phyloP scores from a whole-genome alignment of 1,284 basidiomycete species.

The Irpex lacteus region DNA sequence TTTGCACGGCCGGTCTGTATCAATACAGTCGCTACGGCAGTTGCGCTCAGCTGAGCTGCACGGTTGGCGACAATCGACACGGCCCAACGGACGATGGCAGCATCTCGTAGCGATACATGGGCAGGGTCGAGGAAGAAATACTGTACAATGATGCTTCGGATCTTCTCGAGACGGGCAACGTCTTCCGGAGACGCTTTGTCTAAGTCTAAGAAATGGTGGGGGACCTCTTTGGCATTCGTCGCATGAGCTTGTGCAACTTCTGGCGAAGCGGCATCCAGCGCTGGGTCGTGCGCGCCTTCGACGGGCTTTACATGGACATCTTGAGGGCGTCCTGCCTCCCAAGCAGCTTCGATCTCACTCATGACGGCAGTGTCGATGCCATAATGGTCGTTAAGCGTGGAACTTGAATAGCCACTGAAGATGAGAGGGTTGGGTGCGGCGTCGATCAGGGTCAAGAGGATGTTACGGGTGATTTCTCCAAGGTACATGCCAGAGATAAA shows the following conservation, averaged over 20 bases:
- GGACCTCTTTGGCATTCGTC: constrained; percentile 12
- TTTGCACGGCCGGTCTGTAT: constrained; percentile 73
- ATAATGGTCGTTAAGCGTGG: constrained; percentile 83
- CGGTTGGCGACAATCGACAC: constrained; percentile 77
- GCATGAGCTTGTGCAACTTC: neutral
- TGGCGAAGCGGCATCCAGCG: neutral
- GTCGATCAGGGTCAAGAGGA: constrained; percentile 87
- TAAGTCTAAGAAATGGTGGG: constrained; percentile 26
- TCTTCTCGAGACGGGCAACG: constrained; percentile 40
- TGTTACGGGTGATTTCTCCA: constrained; percentile 88
- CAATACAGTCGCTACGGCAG: constrained; percentile 84
- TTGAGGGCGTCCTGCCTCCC: constrained; percentile 44
- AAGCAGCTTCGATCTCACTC: constrained; percentile 81
- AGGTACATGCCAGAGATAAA: constrained; percentile 99
- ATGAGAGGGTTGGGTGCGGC: constrained; percentile 67
- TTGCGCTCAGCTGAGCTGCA: constrained; percentile 82
- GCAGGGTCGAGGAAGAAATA: constrained; percentile 54
- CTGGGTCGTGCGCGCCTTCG: constrained; percentile 12
- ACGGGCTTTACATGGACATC: constrained; percentile 12
- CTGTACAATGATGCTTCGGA: constrained; percentile 59
- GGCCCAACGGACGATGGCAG: constrained; percentile 82
- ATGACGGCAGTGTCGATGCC: constrained; percentile 93
- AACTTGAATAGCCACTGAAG: constrained; percentile 79
- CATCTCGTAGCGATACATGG: constrained; percentile 62
- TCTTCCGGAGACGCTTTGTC: constrained; percentile 23